phyloP scores from a whole-genome alignment of 192 early-diverging fungal species.

The Rhizophagus prolifer region DNA sequence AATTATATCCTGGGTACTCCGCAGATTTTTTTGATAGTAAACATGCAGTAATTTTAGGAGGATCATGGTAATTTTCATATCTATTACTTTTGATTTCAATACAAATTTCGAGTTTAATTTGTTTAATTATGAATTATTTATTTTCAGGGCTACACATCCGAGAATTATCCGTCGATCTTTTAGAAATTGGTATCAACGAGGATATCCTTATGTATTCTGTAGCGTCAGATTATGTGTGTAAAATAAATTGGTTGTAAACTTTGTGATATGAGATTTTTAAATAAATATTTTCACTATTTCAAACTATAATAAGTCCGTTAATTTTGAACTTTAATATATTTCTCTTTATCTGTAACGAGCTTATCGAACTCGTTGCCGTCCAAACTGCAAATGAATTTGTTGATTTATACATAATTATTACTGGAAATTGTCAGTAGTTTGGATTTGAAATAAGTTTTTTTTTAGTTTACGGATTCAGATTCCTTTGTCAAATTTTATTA shows the following conservation, averaged over 20 bases:
- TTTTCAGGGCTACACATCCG: conserved; percentile 69
- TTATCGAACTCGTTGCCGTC: no score
- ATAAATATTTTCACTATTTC: no score
- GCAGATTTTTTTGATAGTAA: conserved; percentile 89
- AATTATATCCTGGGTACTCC: conserved; percentile 87
- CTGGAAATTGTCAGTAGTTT: no score
- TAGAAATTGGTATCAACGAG: conserved; percentile 90
- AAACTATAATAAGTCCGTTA: no score
- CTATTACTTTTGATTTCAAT: background rate
- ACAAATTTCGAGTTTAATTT: background rate
- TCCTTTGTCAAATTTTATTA: no score
- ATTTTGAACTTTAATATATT: no score
- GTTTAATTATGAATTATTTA: background rate
- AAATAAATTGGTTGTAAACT: background rate
- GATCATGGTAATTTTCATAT: conserved; percentile 54
- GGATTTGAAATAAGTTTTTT: no score
- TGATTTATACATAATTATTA: no score
- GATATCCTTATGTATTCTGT: conserved; percentile 82
- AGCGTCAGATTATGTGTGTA: conserved; percentile 62
- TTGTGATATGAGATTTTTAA: no score
- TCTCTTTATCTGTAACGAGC: no score
- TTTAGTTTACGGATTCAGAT: no score
- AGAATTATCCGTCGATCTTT: conserved; percentile 70
- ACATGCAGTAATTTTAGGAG: conserved; percentile 83
- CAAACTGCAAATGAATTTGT: no score